phyloP scores from a whole-genome alignment of 306 rosid species.

The Corylus americana region DNA sequence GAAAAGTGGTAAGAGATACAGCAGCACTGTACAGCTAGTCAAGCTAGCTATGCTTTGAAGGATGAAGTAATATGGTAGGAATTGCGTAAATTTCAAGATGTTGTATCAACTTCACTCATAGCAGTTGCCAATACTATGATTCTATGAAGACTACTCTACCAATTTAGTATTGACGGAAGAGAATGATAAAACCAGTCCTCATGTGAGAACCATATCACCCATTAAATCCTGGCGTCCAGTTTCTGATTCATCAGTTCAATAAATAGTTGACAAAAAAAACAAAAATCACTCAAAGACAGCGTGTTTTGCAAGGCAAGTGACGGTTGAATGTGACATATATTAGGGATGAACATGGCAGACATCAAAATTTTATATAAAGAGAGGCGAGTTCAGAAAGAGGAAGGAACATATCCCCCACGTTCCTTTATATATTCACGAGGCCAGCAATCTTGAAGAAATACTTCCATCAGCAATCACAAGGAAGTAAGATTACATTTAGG shows the following conservation, averaged over 20 bases:
- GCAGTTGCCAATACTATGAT: not conserved
- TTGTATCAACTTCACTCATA: not conserved
- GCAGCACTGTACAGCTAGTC: not conserved
- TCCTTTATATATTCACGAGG: not conserved
- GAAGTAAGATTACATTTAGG: not conserved
- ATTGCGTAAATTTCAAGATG: not conserved
- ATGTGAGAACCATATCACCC: not conserved
- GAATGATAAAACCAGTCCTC: not conserved
- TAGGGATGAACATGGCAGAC: not conserved
- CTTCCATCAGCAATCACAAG: not conserved
- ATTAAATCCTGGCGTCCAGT: not conserved
- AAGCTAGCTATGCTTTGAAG: not conserved
- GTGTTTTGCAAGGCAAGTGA: not conserved
- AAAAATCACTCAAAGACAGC: not conserved
- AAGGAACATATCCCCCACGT: not conserved
- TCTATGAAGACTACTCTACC: not conserved
- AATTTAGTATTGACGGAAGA: not conserved
- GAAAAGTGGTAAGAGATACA: not conserved
- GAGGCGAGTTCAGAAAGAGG: not conserved
- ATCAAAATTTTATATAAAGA: not conserved
- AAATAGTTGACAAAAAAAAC: not conserved
- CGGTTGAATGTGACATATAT: not conserved
- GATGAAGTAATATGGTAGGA: not conserved
- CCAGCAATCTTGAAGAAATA: not conserved
- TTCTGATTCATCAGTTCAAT: not conserved